Percentiles rank a stretch among this genome's conserved stretches.
Evolutionary conservation across 2,329 filamentous ascomycete species (phyloP).

Genomic region (Monosporascus sp.): DNA sequence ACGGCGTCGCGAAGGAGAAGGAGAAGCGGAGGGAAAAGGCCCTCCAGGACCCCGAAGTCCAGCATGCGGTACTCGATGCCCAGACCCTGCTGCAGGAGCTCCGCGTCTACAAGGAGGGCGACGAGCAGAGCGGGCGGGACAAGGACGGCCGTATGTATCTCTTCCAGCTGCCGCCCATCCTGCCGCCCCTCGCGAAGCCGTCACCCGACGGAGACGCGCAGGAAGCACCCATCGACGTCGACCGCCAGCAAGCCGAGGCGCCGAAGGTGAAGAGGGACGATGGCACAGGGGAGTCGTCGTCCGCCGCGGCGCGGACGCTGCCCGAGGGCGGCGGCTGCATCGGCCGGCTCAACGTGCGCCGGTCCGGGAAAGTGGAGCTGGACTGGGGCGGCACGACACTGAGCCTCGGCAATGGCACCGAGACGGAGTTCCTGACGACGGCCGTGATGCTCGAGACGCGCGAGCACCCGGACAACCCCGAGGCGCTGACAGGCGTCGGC

Average conservation of each 20-base stretch:
- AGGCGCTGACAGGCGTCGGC: conserved; percentile 39
- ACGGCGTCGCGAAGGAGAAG: conserved; percentile 21
- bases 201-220: conserved; percentile 14
- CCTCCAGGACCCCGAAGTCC: conserved; percentile 23
- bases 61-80: conserved; percentile 19
- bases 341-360: conserved; percentile 54
- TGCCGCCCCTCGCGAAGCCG: conserved; percentile 46
- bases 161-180: conserved; percentile 59
- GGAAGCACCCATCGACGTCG: conserved; percentile 18
- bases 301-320: conserved; percentile 29
- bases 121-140: conserved; percentile 13
- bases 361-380: conserved; percentile 57
- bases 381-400: conserved; percentile 56
- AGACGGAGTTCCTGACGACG: conserved; percentile 49
- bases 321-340: conserved; percentile 51
- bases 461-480: conserved; percentile 41
- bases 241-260: conserved; percentile 4
- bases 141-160: conserved; percentile 54
- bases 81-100: conserved; percentile 27
- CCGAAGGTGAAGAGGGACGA: conserved; percentile 23
- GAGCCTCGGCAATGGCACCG: conserved; percentile 47
- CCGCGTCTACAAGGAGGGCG: conserved; percentile 20
- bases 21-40: conserved; percentile 23
- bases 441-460: conserved; percentile 55
- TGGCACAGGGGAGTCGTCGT: conserved; percentile 24